These are phyloP conservation scores for Cruciata laevipes DNA, from an alignment of 257 asterid genomes.

Conservation along the genomic window DNA sequence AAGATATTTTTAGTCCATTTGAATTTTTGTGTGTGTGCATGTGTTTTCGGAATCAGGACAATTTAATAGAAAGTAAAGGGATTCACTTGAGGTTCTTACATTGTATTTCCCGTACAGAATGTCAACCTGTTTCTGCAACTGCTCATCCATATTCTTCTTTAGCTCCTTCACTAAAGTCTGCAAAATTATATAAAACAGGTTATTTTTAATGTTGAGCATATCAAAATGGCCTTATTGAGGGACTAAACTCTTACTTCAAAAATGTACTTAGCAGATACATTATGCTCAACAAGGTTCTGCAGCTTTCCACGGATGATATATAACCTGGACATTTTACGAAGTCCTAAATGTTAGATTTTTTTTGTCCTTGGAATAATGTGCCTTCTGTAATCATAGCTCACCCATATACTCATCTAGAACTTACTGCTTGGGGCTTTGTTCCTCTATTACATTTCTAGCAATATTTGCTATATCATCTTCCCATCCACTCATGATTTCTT, in stretches of 20 bases:
- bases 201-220: conserved; percentile 12
- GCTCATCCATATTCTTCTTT: conserved; percentile 49
- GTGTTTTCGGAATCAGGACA: conserved; percentile 1
- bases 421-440: conserved; percentile 87
- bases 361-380: neutral
- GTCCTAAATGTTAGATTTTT: conserved; percentile 12
- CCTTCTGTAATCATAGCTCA: neutral
- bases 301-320: conserved; percentile 66
- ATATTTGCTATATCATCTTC: conserved; percentile 69
- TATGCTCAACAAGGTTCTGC: conserved; percentile 73
- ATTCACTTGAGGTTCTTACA: conserved; percentile 26
- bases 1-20: conserved; percentile 16
- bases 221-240: conserved; percentile 7
- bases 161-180: conserved; percentile 66
- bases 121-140: conserved; percentile 41
- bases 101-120: conserved; percentile 49
- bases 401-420: conserved; percentile 15
- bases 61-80: neutral
- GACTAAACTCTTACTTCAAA: conserved; percentile 44
- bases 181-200: conserved; percentile 1
- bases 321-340: conserved; percentile 39
- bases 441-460: conserved; percentile 59
- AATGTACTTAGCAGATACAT: conserved; percentile 66
- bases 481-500: conserved; percentile 72
- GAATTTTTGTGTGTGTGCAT: neutral